A percentile compares a stretch with the other conserved stretches of the same genome.
Evolutionary conservation across 257 asterid species (phyloP).

Genomic region (Eustoma russellianum): DNA sequence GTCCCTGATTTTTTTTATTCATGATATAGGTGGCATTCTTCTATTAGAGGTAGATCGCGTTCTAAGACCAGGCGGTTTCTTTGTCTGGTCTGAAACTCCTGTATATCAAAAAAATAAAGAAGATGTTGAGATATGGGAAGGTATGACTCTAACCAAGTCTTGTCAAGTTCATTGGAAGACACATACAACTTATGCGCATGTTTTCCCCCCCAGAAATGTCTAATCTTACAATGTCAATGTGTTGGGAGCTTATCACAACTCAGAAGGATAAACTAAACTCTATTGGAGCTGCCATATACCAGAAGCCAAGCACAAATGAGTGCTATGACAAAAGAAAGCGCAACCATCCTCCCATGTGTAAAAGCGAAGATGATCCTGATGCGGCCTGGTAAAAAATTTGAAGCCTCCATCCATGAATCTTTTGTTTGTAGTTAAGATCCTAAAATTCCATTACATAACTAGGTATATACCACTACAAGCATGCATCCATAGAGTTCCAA

Average conservation of each 20-base stretch:
- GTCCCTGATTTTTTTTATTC: background rate
- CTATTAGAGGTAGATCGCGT: constrained; percentile 79
- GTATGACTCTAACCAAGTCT: constrained; percentile 19
- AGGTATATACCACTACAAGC: constrained; percentile 82
- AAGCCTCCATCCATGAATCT: no score
- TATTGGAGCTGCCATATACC: constrained; percentile 67
- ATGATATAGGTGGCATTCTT: constrained; percentile 69
- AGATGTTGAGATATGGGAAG: constrained; percentile 71
- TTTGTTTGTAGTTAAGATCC: no score
- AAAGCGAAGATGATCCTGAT: constrained; percentile 64
- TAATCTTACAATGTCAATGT: constrained; percentile 63
- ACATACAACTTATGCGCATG: background rate
- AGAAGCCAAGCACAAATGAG: constrained; percentile 71
- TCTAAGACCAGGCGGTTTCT: constrained; percentile 86
- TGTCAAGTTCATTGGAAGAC: background rate
- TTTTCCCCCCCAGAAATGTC: constrained; percentile 50
- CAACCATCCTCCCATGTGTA: constrained; percentile 60
- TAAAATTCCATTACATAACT: constrained; percentile 14
- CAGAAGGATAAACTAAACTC: constrained; percentile 59
- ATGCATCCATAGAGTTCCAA: constrained; percentile 60
- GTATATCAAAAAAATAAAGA: constrained; percentile 80
- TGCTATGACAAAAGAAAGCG: constrained; percentile 58
- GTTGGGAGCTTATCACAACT: constrained; percentile 79
- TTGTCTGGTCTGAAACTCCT: constrained; percentile 91
- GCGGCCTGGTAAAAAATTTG: constrained; percentile 56